A percentile compares a stretch with the other conserved stretches of the same genome.
These are phyloP conservation scores for Nephelium lappaceum DNA, from an alignment of 345 rosid species.

Conservation along the genomic window DNA sequence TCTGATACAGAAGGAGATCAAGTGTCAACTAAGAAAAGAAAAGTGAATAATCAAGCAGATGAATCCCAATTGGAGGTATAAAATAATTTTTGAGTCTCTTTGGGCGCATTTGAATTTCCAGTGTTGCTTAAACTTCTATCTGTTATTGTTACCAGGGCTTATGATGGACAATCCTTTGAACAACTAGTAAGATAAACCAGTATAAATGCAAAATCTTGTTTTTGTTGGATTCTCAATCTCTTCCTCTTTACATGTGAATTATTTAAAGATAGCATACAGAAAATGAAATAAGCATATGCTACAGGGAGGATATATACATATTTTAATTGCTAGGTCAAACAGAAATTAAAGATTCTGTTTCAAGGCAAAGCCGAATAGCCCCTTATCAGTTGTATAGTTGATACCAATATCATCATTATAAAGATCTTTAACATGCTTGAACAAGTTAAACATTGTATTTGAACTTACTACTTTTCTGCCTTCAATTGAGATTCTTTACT, in stretches of 20 bases:
- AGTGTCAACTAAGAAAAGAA: slow-evolving; percentile 83
- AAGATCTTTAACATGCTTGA: neutral
- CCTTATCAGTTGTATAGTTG: neutral
- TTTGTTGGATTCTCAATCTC: neutral
- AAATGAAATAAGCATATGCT: neutral
- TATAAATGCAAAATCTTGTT: neutral
- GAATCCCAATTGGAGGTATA: slow-evolving; percentile 82
- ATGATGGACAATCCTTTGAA: neutral
- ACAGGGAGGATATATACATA: neutral
- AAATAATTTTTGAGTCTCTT: neutral
- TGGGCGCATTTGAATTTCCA: slow-evolving; percentile 15
- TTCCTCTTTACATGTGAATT: neutral
- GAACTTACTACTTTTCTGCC: neutral
- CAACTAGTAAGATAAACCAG: neutral
- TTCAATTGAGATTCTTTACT: neutral
- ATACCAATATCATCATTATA: neutral
- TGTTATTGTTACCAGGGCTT: neutral
- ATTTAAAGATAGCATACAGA: neutral
- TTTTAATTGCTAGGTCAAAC: neutral
- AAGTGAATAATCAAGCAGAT: slow-evolving; percentile 58
- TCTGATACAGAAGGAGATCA: slow-evolving; percentile 51
- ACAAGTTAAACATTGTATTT: neutral
- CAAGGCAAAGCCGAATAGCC: neutral
- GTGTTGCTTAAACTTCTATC: neutral
- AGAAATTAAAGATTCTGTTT: neutral